Conservation (phyloP, 495 filamentous ascomycete species). For the Neurospora discreta region DNA sequence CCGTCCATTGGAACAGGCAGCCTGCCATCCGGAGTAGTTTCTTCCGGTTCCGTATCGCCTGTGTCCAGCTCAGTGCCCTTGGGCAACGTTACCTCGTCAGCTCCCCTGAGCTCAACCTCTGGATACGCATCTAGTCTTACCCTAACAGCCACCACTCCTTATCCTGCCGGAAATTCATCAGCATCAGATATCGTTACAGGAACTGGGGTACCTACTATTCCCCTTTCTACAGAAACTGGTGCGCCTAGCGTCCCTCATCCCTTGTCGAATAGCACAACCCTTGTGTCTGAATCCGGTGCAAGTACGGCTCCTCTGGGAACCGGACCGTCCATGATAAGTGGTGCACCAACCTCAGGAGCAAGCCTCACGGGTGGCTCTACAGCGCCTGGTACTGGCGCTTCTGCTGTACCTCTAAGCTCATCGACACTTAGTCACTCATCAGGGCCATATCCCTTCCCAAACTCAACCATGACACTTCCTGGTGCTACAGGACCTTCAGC, state of each 20-base stretch:
- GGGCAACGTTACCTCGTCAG: neutral
- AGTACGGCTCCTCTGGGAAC: constrained; percentile 5
- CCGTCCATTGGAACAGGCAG: constrained; percentile 4
- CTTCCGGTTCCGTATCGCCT: neutral
- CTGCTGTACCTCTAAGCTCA: neutral
- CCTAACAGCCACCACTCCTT: neutral
- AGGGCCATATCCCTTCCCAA: neutral
- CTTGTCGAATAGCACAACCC: constrained; percentile 6
- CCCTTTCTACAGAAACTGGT: neutral
- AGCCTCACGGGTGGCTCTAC: neutral
- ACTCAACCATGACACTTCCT: neutral
- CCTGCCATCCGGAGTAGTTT: neutral
- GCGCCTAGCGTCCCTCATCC: constrained; percentile 4
- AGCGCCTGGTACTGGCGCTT: neutral
- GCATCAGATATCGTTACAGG: neutral
- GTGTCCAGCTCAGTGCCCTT: neutral
- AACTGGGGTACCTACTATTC: neutral
- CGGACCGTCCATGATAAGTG: constrained; percentile 1
- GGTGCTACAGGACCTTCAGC: neutral
- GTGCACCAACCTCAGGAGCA: neutral
- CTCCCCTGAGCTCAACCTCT: neutral
- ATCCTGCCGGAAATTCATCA: constrained; percentile 1
- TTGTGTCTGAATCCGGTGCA: neutral
- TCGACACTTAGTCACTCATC: neutral
- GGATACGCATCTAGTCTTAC: neutral